Conservation (phyloP, 495 filamentous ascomycete genomes). For the Acidomyces sp. region DNA sequence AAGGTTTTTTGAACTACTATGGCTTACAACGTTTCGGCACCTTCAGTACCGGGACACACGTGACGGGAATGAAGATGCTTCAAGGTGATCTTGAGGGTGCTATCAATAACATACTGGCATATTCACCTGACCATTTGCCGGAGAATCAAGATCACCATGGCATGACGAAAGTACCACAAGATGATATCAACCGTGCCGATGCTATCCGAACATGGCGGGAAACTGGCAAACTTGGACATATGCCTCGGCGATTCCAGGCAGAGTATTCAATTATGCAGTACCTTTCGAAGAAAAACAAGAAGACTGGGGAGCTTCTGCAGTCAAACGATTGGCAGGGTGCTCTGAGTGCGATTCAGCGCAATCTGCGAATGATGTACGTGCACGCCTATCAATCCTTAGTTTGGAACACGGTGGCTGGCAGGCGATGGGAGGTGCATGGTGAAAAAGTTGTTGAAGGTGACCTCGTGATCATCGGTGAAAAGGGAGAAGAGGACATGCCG, state of each 20-base stretch:
- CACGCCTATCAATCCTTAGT: slow-evolving; percentile 91
- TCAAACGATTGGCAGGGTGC: slow-evolving; percentile 63
- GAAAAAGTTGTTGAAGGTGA: slow-evolving; percentile 68
- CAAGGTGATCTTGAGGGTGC: slow-evolving; percentile 67
- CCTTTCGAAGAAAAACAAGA: slow-evolving; percentile 35
- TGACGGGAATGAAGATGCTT: slow-evolving; percentile 69
- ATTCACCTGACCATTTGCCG: slow-evolving; percentile 37
- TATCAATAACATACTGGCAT: slow-evolving; percentile 57
- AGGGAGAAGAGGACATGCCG: slow-evolving; percentile 31
- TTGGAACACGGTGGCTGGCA: slow-evolving; percentile 74
- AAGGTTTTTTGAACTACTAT: slow-evolving; percentile 92
- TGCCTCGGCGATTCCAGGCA: slow-evolving; percentile 74
- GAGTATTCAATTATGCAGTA: slow-evolving; percentile 66
- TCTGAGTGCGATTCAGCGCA: slow-evolving; percentile 58
- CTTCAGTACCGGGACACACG: slow-evolving; percentile 66
- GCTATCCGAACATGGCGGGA: slow-evolving; percentile 60
- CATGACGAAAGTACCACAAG: slow-evolving; percentile 38
- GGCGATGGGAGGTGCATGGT: slow-evolving; percentile 63
- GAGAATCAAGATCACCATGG: slow-evolving; percentile 31
- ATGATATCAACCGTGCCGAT: slow-evolving; percentile 63
- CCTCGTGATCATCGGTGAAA: slow-evolving; percentile 55
- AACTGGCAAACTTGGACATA: slow-evolving; percentile 34
- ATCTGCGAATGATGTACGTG: slow-evolving; percentile 81
- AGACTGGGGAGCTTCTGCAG: slow-evolving; percentile 14
- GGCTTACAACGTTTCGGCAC: slow-evolving; percentile 90